These are phyloP conservation scores for Leishmania amazonensis DNA, from an alignment of 208 protist species.

Conservation along the genomic window DNA sequence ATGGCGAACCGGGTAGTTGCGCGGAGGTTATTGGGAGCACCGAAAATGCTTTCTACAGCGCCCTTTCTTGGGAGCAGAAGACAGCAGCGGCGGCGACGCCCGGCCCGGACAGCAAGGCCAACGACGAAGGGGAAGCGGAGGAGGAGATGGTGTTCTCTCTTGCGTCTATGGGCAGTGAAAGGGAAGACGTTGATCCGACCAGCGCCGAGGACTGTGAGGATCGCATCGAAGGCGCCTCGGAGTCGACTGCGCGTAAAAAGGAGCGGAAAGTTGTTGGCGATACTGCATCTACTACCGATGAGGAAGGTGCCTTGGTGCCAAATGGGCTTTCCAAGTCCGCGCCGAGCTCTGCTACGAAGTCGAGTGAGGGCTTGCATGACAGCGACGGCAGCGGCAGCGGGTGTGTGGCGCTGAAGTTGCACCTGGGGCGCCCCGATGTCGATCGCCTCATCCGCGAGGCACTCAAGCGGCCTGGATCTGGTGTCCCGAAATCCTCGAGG, in stretches of 20 bases:
- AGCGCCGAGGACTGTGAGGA: neutral
- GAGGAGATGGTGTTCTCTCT: neutral
- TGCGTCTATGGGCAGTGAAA: neutral
- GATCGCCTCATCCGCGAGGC: constrained; percentile 4
- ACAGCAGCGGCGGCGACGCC: neutral
- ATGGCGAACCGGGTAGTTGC: neutral
- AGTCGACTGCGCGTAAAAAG: no score
- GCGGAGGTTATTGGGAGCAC: neutral
- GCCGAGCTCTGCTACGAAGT: neutral
- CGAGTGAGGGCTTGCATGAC: neutral
- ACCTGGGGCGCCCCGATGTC: neutral
- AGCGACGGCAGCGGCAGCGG: neutral
- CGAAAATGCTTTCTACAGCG: no score
- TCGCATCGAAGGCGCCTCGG: neutral
- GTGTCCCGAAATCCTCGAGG: neutral
- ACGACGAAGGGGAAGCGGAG: neutral
- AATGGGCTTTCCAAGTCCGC: neutral
- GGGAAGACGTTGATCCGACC: neutral
- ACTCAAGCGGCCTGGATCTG: neutral
- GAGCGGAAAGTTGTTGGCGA: no score
- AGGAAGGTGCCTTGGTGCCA: neutral
- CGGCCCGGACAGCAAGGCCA: neutral
- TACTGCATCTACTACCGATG: neutral
- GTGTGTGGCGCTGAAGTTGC: constrained; percentile 1
- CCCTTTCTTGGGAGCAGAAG: no score